Percentiles rank a stretch among this genome's conserved stretches.
Conservation (phyloP, 345 rosid genomes). For the Ceriops tagal region DNA sequence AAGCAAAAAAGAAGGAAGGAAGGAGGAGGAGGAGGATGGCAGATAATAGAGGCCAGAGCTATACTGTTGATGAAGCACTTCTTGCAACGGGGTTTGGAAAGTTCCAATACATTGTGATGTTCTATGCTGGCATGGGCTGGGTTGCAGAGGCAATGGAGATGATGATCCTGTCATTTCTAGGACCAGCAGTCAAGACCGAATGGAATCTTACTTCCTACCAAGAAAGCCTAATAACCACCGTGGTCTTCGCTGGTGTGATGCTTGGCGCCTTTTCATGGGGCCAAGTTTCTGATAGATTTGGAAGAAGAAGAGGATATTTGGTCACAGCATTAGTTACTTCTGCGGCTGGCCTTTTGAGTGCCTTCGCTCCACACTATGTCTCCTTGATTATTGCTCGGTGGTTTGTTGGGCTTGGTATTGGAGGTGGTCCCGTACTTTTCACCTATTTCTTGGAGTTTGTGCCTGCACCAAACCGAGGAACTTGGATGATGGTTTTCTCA, state of each 20-base stretch:
- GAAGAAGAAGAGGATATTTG: conserved; percentile 63
- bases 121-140: conserved; percentile 14
- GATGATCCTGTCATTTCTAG: conserved; percentile 4
- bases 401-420: conserved; percentile 82
- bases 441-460: conserved; percentile 85
- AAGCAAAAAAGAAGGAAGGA: neutral
- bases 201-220: conserved; percentile 8
- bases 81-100: conserved; percentile 8
- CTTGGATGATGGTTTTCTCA: conserved; percentile 84
- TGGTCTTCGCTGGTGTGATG: conserved; percentile 12
- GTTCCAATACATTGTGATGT: neutral
- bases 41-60: neutral
- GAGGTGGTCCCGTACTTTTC: conserved; percentile 84
- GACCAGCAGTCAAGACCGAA: neutral
- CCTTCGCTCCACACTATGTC: conserved; percentile 60
- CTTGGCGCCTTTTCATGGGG: conserved; percentile 10
- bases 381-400: conserved; percentile 56
- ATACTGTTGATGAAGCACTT: conserved; percentile 11
- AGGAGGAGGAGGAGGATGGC: neutral
- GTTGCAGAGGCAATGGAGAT: conserved; percentile 11
- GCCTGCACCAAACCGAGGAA: conserved; percentile 79
- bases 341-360: conserved; percentile 68
- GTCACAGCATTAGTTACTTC: conserved; percentile 66
- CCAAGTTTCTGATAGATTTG: conserved; percentile 3
- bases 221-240: conserved; percentile 5